These are phyloP conservation scores for Chaetomium tenue DNA, from an alignment of 495 filamentous ascomycete species.

Conservation along the genomic window DNA sequence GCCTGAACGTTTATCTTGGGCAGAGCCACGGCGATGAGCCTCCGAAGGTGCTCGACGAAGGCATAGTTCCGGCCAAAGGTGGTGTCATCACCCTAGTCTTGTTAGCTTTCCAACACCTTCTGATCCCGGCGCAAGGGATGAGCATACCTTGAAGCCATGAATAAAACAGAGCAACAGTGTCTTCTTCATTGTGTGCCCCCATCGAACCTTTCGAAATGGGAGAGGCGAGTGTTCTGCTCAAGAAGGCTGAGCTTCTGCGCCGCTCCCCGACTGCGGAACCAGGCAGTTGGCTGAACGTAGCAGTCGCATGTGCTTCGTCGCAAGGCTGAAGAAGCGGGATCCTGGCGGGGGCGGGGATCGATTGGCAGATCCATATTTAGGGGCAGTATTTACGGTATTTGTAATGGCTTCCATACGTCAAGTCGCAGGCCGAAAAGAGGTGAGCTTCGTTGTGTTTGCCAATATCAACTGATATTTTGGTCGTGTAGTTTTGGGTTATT, in stretches of 20 bases:
- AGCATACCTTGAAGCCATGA: slow-evolving; percentile 87
- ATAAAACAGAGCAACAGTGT: slow-evolving; percentile 90
- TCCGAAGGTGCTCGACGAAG: slow-evolving; percentile 73
- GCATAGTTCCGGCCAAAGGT: slow-evolving; percentile 67
- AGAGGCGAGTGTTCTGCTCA: not conserved
- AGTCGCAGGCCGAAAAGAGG: too few relatives aligned
- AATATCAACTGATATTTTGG: too few relatives aligned
- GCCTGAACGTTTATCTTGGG: slow-evolving; percentile 69
- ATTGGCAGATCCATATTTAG: not conserved
- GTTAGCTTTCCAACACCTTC: not conserved
- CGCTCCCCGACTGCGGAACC: not conserved
- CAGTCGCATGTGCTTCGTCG: not conserved
- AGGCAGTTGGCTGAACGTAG: not conserved
- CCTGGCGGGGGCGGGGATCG: slow-evolving; percentile 1
- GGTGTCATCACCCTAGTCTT: slow-evolving; percentile 72
- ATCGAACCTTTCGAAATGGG: slow-evolving; percentile 21
- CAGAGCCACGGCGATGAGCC: slow-evolving; percentile 65
- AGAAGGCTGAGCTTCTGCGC: not conserved
- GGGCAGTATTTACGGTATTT: not conserved
- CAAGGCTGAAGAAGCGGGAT: slow-evolving; percentile 4
- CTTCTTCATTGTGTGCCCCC: slow-evolving; percentile 68
- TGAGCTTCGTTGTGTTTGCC: too few relatives aligned
- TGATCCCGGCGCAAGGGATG: not conserved
- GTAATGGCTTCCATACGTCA: too few relatives aligned
- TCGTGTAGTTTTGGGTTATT: too few relatives aligned